phyloP scores from a whole-genome alignment of 2,329 filamentous ascomycete genomes.

The Xylogone sp. region DNA sequence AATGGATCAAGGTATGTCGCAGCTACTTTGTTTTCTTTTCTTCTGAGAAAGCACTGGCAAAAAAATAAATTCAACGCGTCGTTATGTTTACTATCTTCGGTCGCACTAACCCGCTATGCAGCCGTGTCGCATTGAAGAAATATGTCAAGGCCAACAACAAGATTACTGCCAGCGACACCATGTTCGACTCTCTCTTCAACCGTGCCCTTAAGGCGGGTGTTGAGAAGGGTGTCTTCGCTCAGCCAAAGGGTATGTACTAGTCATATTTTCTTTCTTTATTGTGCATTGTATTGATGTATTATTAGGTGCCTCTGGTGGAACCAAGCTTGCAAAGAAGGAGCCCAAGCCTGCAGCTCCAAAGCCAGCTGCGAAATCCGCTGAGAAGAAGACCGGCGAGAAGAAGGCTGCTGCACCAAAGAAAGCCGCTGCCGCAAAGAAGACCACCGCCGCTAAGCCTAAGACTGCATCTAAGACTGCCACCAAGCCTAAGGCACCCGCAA shows the following conservation, averaged over 20 bases:
- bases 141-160: constrained; percentile 71
- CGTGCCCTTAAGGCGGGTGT: constrained; percentile 63
- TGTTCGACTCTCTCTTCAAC: constrained; percentile 68
- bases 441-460: constrained; percentile 28
- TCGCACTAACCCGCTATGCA: constrained; percentile 17
- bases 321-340: constrained; percentile 67
- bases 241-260: constrained; percentile 63
- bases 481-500: constrained; percentile 9
- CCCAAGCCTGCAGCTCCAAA: constrained; percentile 40
- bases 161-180: constrained; percentile 49
- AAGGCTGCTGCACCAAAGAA: constrained; percentile 32
- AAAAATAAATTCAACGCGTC: constrained; percentile 18
- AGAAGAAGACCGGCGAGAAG: constrained; percentile 30
- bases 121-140: constrained; percentile 70
- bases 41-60: neutral
- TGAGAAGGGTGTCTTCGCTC: constrained; percentile 64
- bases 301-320: constrained; percentile 63
- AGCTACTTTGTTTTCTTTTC: neutral
- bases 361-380: constrained; percentile 16
- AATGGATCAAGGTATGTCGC: constrained; percentile 28
- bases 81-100: constrained; percentile 7
- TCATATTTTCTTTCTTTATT: neutral
- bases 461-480: constrained; percentile 16
- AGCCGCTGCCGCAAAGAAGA: constrained; percentile 33
- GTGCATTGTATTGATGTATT: constrained; percentile 16